Conservation (phyloP, 2,329 filamentous ascomycete species). For the Ceratocystis colombiana region DNA sequence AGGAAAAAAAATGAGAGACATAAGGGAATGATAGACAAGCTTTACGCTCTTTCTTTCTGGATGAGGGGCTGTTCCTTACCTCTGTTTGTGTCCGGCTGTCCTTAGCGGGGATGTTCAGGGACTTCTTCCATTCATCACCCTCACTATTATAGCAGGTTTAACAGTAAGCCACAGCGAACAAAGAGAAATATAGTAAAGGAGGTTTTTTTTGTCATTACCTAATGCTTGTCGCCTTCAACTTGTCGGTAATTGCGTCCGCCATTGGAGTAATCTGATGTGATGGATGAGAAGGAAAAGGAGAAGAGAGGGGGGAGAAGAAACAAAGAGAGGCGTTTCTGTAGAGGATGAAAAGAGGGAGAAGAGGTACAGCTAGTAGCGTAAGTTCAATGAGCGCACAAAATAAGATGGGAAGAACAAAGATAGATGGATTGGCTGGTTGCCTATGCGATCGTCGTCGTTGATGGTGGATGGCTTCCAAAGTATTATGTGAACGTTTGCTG, state of each 20-base stretch:
- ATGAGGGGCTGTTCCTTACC: slow-evolving; percentile 37
- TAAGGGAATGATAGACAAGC: slow-evolving; percentile 24
- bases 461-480: background rate
- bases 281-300: background rate
- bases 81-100: slow-evolving; percentile 75
- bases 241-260: slow-evolving; percentile 40
- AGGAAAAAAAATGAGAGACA: slow-evolving; percentile 20
- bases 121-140: slow-evolving; percentile 63
- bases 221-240: slow-evolving; percentile 37
- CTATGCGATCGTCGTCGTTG: background rate
- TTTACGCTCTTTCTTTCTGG: background rate
- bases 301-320: slow-evolving; percentile 1
- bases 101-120: slow-evolving; percentile 59
- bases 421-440: slow-evolving; percentile 12
- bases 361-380: background rate
- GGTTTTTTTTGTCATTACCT: slow-evolving; percentile 31
- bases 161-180: slow-evolving; percentile 13
- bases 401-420: background rate
- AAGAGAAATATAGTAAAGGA: background rate
- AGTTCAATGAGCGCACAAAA: background rate
- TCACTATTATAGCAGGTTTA: slow-evolving; percentile 32
- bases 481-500: background rate
- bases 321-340: slow-evolving; percentile 11
- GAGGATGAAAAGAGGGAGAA: slow-evolving; percentile 9
- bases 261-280: slow-evolving; percentile 32